Base-by-base conservation (phyloP, 306 rosid genomes). In the Fragaria iinumae region DNA sequence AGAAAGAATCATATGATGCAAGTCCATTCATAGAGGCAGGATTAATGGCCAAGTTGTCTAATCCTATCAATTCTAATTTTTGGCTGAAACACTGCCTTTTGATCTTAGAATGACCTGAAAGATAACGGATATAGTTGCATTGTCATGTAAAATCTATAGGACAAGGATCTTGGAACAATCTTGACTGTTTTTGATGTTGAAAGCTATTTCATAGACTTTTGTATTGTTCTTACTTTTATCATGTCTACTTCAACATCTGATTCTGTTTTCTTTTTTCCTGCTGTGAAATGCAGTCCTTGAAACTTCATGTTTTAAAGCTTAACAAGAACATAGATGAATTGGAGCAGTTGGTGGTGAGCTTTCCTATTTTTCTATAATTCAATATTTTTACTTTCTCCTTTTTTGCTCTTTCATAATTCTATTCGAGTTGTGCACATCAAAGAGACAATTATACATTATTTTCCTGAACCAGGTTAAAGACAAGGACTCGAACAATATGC, bases 291-390 rank as follows among this genome's bases (percentile, higher is more conserved):
- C 93, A 95, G 98, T 86, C 98, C 23, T 77, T 95, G 88, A 95
- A 95, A 87, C 97, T 95, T 74, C 97, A 90, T 84, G 98, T 95
- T 83, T 80, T 95, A 77, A 88, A 80, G 90, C 89, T 95, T 65
- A 84, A 82, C 38, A 84, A 87, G 77, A 89, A 79, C 80, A 83
- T 92, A 77, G 84, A 89, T 41, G 92, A 87, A 63, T 86, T 95
- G 86, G 91, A 89, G 84, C 80, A 64, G 84, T 83, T 80, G 79
- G 64, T 90, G 93, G 98, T 92, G 85, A 79, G 97, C 77, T 83
- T 63, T 63, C 74, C 78, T 44, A 59, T 36, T 52, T 47, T 25
- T 60, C 16, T 29, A 27, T 41, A 56, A 23, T 63, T 25, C 25
- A 18, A 18, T 53, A 49, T 70, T 55, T 27, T 63, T 60, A 41